Evolutionary conservation across 108 stramenopile genomes (phyloP).

Genomic region (Nannochloropsis salina): DNA sequence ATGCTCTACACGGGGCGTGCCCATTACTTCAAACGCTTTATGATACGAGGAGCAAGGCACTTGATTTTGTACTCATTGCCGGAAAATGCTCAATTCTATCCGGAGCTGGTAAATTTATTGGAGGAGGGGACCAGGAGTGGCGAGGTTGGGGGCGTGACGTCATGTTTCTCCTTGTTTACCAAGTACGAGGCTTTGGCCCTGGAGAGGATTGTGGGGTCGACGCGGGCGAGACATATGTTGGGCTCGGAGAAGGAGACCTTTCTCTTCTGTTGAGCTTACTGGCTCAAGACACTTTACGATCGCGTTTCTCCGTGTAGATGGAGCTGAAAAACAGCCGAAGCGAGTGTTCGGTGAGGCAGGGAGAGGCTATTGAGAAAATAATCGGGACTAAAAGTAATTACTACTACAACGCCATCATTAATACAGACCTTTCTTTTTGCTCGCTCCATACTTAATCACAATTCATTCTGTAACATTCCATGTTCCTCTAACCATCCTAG

Average conservation of each 20-base stretch:
- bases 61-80: slow-evolving; percentile 84
- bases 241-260: slow-evolving; percentile 44
- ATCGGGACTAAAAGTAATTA: no score
- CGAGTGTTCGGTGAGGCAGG: no score
- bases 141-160: background rate
- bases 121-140: slow-evolving; percentile 18
- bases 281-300: no score
- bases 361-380: no score
- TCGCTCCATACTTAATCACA: no score
- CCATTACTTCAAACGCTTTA: slow-evolving; percentile 80
- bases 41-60: slow-evolving; percentile 78
- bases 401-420: no score
- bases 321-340: no score
- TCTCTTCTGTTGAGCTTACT: slow-evolving; percentile 32
- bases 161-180: slow-evolving; percentile 62
- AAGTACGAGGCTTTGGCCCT: slow-evolving; percentile 79
- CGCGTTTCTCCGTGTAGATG: no score
- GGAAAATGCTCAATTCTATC: slow-evolving; percentile 81
- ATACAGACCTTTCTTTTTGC: no score
- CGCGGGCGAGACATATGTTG: slow-evolving; percentile 43
- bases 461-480: no score
- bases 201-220: slow-evolving; percentile 77
- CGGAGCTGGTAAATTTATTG: slow-evolving; percentile 60
- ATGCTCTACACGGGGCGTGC: slow-evolving; percentile 90
- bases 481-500: no score